Evolutionary conservation across 441 rosid genomes (phyloP), one percentile per base, ranked within the genome.

Genomic region (Populus tomentosa): DNA sequence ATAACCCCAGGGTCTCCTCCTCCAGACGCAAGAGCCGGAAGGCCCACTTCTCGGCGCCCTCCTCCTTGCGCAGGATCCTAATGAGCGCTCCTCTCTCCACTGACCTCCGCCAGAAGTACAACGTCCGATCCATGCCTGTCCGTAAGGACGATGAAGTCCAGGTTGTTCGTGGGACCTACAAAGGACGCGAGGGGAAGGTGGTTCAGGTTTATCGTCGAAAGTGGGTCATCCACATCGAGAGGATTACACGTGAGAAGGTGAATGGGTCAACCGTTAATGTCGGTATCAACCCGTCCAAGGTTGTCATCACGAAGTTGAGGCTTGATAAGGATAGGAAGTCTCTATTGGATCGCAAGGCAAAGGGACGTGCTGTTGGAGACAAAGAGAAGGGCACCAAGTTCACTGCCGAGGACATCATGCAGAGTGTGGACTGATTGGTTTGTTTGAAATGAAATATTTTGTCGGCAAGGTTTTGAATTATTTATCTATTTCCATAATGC

Each of bases 191-290:
- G 73, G 94, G 94, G 2, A 90, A 89, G 76, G 90, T 90, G 0
- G 94, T 90, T 4, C 94, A 87, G 81, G 94, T 90, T 4, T 89
- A 90, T 82, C 88, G 94, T 28, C 84, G 87, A 61, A 90, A 90
- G 71, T 90, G 94, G 94, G 94, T 89, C 53, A 89, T 90, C 82
- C 94, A 90, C 87, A 82, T 90, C 80, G 92, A 90, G 87, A 84
- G 94, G 61, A 90, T 90, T 74, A 90, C 94, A 1, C 81, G 94
- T 8, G 92, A 90, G 92, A 89, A 88, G 79, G 94, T 89, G 59
- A 89, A 90, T 64, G 92, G 92, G 7, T 84, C 92, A 13, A 90
- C 94, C 11, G 92, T 90, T 33, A 89, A 89, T 59, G 92, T 89
- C 18, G 94, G 94, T 0, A 74, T 90, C 46, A 82, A 86, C 77